Evolutionary conservation across 352 stramenopile species (phyloP).

Genomic region (Peronospora belbahrii): DNA sequence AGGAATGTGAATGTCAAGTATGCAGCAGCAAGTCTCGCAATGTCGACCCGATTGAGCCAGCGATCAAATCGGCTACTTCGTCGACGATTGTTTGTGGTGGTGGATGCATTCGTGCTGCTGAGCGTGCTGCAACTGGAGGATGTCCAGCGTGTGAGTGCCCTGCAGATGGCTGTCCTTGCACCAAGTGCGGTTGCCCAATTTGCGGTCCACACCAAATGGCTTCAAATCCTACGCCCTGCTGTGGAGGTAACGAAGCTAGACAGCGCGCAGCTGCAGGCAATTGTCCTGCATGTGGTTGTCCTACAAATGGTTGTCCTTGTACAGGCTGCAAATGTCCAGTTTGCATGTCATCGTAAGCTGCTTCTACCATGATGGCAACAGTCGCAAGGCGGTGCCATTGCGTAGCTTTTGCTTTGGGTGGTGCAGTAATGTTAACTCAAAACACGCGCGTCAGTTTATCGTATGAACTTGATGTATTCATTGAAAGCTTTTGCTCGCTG

Average conservation of each 20-base stretch:
- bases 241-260: slow-evolving; percentile 2
- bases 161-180: slow-evolving; percentile 10
- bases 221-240: neutral
- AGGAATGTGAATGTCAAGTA: slow-evolving; percentile 27
- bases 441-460: no score
- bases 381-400: no score
- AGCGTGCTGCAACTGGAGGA: slow-evolving; percentile 10
- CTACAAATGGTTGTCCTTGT: slow-evolving; percentile 13
- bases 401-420: no score
- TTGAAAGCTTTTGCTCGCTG: no score
- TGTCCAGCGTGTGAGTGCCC: slow-evolving; percentile 17
- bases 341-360: slow-evolving; percentile 11
- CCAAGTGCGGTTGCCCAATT: slow-evolving; percentile 16
- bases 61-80: slow-evolving; percentile 21
- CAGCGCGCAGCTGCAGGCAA: slow-evolving; percentile 1
- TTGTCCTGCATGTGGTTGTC: slow-evolving; percentile 21
- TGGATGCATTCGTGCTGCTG: slow-evolving; percentile 10
- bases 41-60: slow-evolving; percentile 4
- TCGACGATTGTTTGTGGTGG: slow-evolving; percentile 15
- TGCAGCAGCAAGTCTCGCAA: slow-evolving; percentile 13
- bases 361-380: no score
- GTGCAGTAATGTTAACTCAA: neutral
- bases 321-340: slow-evolving; percentile 13
- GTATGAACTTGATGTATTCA: no score
- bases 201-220: slow-evolving; percentile 7